Evolutionary conservation across 192 early-diverging fungal genomes (phyloP), one percentile per base, ranked within the genome.

Genomic region (Podila clonocystis): DNA sequence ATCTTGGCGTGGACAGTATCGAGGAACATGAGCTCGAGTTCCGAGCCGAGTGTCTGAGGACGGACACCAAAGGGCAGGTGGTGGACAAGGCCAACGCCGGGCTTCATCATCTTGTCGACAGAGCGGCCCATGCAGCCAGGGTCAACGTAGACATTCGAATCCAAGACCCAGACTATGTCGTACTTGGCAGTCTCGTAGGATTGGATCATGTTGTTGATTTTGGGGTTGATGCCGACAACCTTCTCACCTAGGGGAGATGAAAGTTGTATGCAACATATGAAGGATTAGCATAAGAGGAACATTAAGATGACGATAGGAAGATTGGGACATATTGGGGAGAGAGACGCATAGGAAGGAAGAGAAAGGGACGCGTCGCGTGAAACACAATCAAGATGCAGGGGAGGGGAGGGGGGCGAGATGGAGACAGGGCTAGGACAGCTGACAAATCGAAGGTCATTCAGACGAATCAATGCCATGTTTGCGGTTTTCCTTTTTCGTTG

Each of bases 131-230:
- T 87, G 1, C 91, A 92, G 17, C 92, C 92, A 19, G 90, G 87
- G 52, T 95, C 90, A 2, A 94, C 91, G 64, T 85, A 89, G 9
- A 99, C 91, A 85, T 98, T 98, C 7, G 93, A 95, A 82, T 99
- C 98, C 26, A 93, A 88, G 70, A 98, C 94, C 98, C 98, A 99
- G 36, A 99, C 77, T 70, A 98, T 91, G 72, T 97, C 95, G 82
- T 95, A 85, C 69, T 92, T 90, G 9, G 94, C 90, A 24, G 83
- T 82, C 49, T 91, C 85, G 80, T 95, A 98, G 11, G 93, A 93
- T 60, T 91, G 89, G 24, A 97, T 80, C 88, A 99, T 87, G 87
- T 97, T 97, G 86, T 96, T 96, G 73, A 98, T 92, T 83, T 99
- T 99, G 20, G 98, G 98, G 82, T 99, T 99, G 60, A 94, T 91